Evolutionary conservation across 345 rosid species (phyloP).

Genomic region (Populus simonii): DNA sequence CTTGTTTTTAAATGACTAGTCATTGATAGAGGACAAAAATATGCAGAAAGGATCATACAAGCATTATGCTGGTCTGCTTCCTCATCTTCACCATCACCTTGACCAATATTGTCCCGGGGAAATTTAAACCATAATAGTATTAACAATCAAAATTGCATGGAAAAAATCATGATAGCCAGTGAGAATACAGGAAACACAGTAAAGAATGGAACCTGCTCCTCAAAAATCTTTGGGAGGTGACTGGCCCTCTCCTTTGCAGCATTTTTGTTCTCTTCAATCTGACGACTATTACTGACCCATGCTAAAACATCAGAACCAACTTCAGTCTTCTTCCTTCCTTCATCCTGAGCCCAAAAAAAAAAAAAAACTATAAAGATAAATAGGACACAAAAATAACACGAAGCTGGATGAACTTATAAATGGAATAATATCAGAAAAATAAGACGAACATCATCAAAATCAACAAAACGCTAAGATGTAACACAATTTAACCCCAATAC

Average conservation of each 20-base stretch:
- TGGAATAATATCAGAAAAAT: not conserved
- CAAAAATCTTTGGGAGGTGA: slow-evolving; percentile 74
- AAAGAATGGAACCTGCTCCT: slow-evolving; percentile 68
- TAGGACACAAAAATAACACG: not conserved
- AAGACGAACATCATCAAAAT: not conserved
- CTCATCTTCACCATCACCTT: slow-evolving; percentile 70
- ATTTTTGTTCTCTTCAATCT: slow-evolving; percentile 67
- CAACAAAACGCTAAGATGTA: not conserved
- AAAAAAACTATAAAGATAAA: not conserved
- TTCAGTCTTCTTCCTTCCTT: slow-evolving; percentile 69
- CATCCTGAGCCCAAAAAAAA: slow-evolving; percentile 45
- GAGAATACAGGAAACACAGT: slow-evolving; percentile 3
- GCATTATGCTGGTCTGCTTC: slow-evolving; percentile 38
- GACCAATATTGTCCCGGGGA: slow-evolving; percentile 68
- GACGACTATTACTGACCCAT: slow-evolving; percentile 78
- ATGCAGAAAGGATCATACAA: slow-evolving; percentile 34
- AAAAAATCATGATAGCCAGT: slow-evolving; percentile 12
- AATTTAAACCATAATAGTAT: slow-evolving; percentile 7
- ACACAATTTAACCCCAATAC: not conserved
- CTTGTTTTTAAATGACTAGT: not conserved
- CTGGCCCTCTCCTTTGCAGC: slow-evolving; percentile 74
- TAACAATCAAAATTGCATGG: slow-evolving; percentile 9
- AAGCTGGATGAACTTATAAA: not conserved
- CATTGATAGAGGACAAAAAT: no score
- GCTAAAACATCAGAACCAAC: slow-evolving; percentile 59